Evolutionary conservation across 768 basidiomycete species (phyloP), one percentile per base, ranked within the genome.

Genomic region (Porpolomopsis calyptriformis): DNA sequence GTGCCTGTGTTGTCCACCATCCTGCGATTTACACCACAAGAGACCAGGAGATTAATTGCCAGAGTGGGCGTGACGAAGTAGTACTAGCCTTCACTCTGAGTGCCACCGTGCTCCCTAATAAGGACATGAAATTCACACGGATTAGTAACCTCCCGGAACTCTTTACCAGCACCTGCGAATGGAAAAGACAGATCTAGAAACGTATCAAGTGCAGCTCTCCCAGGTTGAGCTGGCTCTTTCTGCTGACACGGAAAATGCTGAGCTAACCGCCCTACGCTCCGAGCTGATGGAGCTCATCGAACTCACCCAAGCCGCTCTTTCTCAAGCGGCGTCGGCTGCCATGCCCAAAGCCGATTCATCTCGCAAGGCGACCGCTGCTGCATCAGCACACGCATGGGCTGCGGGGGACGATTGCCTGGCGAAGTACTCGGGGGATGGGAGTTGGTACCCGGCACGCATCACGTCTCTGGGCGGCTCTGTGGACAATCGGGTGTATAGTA

Each of bases 1-100:
- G 80, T 98, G 22, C 77, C 84, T 45, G 93, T 99, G 2, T 61
- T 98, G 35, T 91, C 91, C 1, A 91, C 90, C 31, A 91, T 98
- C 40, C 63, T 98, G 31, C 85, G 78, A 33, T 98, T 99, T 56
- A 98, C 94, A 1, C 94, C 94, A 1, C 87, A 93, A 55, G 94
- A 98, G 62, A 88, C 89, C 3, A 73, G 94, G 23, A 70, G 93
- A 37, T 69, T 98, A 31, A 76, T 92, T 48, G 81, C 93, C 7
- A 96, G 93, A 69, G 84, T 92, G 25, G n/a, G n/a, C n/a, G n/a
- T n/a, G n/a, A n/a, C n/a, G n/a, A n/a, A n/a, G n/a, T n/a, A n/a
- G n/a, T n/a, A n/a, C n/a, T n/a, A n/a, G n/a, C n/a, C n/a, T n/a
- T n/a, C n/a, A n/a, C n/a, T n/a, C n/a, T n/a, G n/a, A n/a, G n/a